Base-by-base conservation (phyloP, 176 grass and related monocot genomes). In the Oryza nivara region DNA sequence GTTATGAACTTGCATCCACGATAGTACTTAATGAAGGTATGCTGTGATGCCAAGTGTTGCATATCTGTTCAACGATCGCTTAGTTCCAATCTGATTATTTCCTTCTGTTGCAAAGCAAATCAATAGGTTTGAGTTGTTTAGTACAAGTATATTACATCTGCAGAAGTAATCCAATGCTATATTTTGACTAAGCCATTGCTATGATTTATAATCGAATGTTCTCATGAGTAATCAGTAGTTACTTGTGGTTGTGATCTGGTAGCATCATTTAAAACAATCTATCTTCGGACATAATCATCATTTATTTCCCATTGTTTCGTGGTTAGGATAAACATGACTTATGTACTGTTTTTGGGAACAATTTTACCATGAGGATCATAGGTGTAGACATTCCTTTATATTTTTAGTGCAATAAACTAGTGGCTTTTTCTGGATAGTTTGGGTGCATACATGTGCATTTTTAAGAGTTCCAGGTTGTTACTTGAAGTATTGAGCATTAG, bases 111-210 rank as follows among this genome's bases (percentile, higher is more conserved):
- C 70, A 63, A 80, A 69, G 15, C 8, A 14, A 22, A 69, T 63
- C 20, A 67, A 22, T 38, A 17, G 8, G 8, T 82, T 82, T 60
- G 47, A 51, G 12, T 35, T 75, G 44, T 74, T 75, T 38, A 20
- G 28, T 28, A 28, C 28, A 28, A 28, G 28, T 75, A 73, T 61
- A 46, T 73, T 73, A 51, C 23, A 45, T 67, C 26, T 45, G 25
- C n/a, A 16, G 19, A 73, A 6, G 52, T 83, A 64, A 73, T 79
- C 23, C 13, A 35, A 68, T 84, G 23, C 25, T 74, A 15, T 74
- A 23, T 60, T 52, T 48, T 75, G 28, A 43, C 11, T 65, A 12
- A 48, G 26, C 72, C 67, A 67, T 3, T 47, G 26, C 15, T 68
- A n/a, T 14, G 9, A 68, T 68, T 68, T 56, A 7, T 47, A 58